Conservation (phyloP, 176 grass and related monocot species). For the Canna indica region DNA sequence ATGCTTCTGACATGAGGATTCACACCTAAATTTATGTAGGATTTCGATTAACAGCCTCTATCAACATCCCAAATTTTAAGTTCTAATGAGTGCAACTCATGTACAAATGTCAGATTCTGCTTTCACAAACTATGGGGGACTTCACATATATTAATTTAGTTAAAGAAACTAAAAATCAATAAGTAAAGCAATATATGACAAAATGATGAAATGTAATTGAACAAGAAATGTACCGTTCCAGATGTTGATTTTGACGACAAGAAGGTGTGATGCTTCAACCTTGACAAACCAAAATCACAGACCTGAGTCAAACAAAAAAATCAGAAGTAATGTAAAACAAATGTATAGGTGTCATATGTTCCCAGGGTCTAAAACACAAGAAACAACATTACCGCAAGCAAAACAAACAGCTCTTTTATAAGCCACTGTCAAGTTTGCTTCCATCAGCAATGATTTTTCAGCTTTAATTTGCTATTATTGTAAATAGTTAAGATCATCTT, state of each 20-base stretch:
- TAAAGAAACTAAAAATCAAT: not conserved
- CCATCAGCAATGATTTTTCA: not conserved
- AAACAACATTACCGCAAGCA: not conserved
- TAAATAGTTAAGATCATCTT: not conserved
- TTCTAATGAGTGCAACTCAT: not conserved
- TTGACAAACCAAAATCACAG: conserved; percentile 99
- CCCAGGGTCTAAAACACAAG: not conserved
- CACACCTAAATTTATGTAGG: not conserved
- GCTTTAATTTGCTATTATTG: not conserved
- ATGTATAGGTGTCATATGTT: not conserved
- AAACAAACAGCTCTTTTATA: not conserved
- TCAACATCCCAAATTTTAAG: not conserved
- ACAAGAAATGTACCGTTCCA: conserved; percentile 63
- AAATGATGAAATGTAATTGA: conserved; percentile 1
- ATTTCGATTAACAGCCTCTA: not conserved
- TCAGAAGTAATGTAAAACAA: not conserved
- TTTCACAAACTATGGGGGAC: too few relatives aligned
- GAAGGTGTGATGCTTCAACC: conserved; percentile 94
- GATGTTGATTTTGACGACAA: conserved; percentile 93
- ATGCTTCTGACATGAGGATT: not conserved
- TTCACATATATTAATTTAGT: too few relatives aligned
- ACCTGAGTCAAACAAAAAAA: conserved; percentile 33
- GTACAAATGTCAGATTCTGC: not conserved
- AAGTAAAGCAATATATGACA: not conserved
- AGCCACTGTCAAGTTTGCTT: not conserved